These are phyloP conservation scores for Endoconidiophora laricicola DNA, from an alignment of 2,329 filamentous ascomycete species.

Conservation along the genomic window DNA sequence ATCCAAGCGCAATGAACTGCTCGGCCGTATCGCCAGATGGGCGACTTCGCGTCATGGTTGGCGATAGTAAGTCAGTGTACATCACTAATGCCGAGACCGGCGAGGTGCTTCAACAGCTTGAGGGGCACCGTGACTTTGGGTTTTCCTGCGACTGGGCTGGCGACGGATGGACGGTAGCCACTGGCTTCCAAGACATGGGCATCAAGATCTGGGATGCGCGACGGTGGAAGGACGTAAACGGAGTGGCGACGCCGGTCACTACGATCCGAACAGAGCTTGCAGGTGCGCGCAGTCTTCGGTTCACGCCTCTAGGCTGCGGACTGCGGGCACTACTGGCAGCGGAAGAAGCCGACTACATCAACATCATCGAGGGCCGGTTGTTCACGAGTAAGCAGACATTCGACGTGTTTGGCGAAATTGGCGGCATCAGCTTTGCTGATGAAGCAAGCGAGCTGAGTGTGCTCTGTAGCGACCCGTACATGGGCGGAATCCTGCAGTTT, in stretches of 20 bases:
- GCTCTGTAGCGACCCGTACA: slow-evolving; percentile 45
- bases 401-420: slow-evolving; percentile 61
- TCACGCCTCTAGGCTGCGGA: slow-evolving; percentile 55
- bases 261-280: slow-evolving; percentile 50
- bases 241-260: slow-evolving; percentile 29
- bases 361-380: slow-evolving; percentile 50
- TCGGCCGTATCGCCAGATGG: slow-evolving; percentile 55
- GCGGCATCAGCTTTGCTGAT: slow-evolving; percentile 48
- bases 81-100: slow-evolving; percentile 56
- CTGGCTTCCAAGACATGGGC: slow-evolving; percentile 57
- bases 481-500: slow-evolving; percentile 51
- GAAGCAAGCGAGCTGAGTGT: slow-evolving; percentile 52
- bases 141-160: slow-evolving; percentile 70
- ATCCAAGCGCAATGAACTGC: slow-evolving; percentile 52
- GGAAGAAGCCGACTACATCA: slow-evolving; percentile 60
- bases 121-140: slow-evolving; percentile 51
- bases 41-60: slow-evolving; percentile 55
- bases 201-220: slow-evolving; percentile 65
- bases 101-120: slow-evolving; percentile 36
- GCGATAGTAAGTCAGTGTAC: slow-evolving; percentile 47
- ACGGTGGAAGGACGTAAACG: slow-evolving; percentile 42
- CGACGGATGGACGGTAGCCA: slow-evolving; percentile 60
- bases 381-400: slow-evolving; percentile 51
- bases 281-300: slow-evolving; percentile 50
- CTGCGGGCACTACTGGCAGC: slow-evolving; percentile 51